Evolutionary conservation across 495 filamentous ascomycete genomes (phyloP).

Genomic region (Aspergillus ellipticus): DNA sequence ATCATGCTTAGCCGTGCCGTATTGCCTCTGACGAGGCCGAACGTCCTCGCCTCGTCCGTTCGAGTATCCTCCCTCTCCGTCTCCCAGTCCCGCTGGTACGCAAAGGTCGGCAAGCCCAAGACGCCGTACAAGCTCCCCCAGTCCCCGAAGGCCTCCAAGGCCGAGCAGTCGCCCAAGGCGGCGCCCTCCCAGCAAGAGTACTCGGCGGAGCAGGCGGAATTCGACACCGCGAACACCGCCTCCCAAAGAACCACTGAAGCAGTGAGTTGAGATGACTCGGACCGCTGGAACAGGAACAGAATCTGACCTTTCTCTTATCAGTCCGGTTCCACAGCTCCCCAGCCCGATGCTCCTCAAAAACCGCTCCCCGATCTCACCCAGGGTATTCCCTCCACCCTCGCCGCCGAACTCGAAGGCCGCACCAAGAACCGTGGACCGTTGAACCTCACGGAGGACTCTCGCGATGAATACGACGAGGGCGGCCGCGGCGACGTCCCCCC

Average conservation of each 20-base stretch:
- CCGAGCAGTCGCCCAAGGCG: slow-evolving; percentile 21
- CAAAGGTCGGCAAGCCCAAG: slow-evolving; percentile 44
- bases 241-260: slow-evolving; percentile 23
- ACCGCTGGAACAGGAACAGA: no score
- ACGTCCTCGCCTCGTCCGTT: slow-evolving; percentile 35
- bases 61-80: slow-evolving; percentile 32
- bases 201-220: slow-evolving; percentile 42
- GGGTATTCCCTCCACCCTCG: slow-evolving; percentile 84
- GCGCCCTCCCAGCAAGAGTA: slow-evolving; percentile 29
- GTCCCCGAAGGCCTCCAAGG: slow-evolving; percentile 26
- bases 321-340: slow-evolving; percentile 24
- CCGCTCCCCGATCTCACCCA: slow-evolving; percentile 84
- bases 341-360: slow-evolving; percentile 29
- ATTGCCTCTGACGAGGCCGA: slow-evolving; percentile 44
- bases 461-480: slow-evolving; percentile 43
- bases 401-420: slow-evolving; percentile 61
- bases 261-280: slow-evolving; percentile 22
- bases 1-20: slow-evolving; percentile 47
- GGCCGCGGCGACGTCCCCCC: slow-evolving; percentile 65
- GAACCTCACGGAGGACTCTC: slow-evolving; percentile 57
- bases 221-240: slow-evolving; percentile 36
- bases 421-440: slow-evolving; percentile 45
- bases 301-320: slow-evolving; percentile 21
- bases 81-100: slow-evolving; percentile 43
- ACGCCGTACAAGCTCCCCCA: slow-evolving; percentile 44